Conservation (phyloP, 139 green algal genomes). For the Klebsormidium nitens region DNA sequence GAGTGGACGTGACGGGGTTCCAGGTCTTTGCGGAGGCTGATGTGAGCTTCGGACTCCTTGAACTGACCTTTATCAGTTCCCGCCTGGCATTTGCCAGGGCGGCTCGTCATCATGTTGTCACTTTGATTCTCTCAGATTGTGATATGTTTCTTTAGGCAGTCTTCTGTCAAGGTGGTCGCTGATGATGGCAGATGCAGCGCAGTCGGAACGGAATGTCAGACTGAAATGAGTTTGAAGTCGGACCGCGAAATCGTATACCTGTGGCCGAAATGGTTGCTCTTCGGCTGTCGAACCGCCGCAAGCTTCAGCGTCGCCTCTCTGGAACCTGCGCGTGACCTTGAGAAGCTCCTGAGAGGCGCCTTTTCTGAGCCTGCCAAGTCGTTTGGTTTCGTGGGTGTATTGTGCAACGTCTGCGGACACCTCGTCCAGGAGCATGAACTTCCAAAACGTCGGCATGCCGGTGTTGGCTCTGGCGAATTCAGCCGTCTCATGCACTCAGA, state of each 20-base stretch:
- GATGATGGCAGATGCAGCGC: not conserved
- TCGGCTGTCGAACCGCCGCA: too few relatives aligned
- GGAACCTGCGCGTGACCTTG: too few relatives aligned
- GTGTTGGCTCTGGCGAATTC: too few relatives aligned
- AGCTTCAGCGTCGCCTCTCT: too few relatives aligned
- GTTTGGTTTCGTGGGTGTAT: not conserved
- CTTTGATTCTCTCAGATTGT: not conserved
- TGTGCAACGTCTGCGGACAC: not conserved
- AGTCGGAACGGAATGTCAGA: not conserved
- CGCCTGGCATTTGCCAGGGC: not conserved
- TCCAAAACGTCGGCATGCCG: too few relatives aligned
- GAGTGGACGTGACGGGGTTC: constrained; percentile 33
- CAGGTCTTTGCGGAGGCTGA: constrained; percentile 17
- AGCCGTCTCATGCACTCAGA: too few relatives aligned
- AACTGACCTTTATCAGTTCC: too few relatives aligned
- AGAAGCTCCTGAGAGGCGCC: too few relatives aligned
- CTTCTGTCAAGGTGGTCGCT: not conserved
- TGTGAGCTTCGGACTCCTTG: constrained; percentile 10
- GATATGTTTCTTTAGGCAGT: not conserved
- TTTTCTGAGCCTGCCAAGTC: too few relatives aligned
- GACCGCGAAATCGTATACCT: too few relatives aligned
- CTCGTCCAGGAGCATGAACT: not conserved
- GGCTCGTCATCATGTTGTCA: not conserved
- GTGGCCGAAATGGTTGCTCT: too few relatives aligned
- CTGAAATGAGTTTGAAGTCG: too few relatives aligned